Evolutionary conservation across 2,329 filamentous ascomycete genomes (phyloP), one percentile per base, ranked within the genome.

Genomic region (Colletotrichum musae): DNA sequence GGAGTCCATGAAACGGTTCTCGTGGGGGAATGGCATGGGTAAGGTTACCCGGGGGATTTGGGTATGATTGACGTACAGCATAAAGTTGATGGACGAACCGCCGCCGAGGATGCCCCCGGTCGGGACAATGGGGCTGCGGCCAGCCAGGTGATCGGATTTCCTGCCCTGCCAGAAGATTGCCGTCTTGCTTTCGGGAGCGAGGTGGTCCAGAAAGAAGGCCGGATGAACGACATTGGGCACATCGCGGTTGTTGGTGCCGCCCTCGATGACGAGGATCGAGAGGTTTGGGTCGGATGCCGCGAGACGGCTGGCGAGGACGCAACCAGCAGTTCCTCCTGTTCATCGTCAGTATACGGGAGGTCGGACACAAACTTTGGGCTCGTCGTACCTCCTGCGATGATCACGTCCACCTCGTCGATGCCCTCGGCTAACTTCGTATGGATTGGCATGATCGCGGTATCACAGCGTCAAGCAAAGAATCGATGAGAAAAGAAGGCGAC

Each of bases 151-250:
- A 24, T 82, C 77, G 1, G 82, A 82, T 26, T 83, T 74, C 50
- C 83, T 84, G 3, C 81, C 80, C 70, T 86, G 81, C 77, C 87
- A 88, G 74, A 88, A 88, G 61, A 80, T 75, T 9, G 85, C 82
- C 1, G 82, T 83, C 85, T 84, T 94, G 74, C 93, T 85, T 90
- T 93, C 93, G 81, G 84, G 32, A 91, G 92, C 80, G 91, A 94
- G 78, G 93, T 92, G 69, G 51, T 78, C 77, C 24, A 86, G 77
- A 70, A 82, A 89, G n/a, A 87, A 77, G 1, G 82, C 86, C 1
- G 87, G 87, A 62, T 87, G 81, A 13, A 83, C 78, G 26, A 89
- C 78, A 15, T 80, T 81, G 1, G 84, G 83, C 52, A 84, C 79
- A 71, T 86, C 79, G 70, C 84, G 83, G 72, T 86, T 88, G 74